Conservation (phyloP, 495 filamentous ascomycete genomes). For the Chaetomium tenue region DNA sequence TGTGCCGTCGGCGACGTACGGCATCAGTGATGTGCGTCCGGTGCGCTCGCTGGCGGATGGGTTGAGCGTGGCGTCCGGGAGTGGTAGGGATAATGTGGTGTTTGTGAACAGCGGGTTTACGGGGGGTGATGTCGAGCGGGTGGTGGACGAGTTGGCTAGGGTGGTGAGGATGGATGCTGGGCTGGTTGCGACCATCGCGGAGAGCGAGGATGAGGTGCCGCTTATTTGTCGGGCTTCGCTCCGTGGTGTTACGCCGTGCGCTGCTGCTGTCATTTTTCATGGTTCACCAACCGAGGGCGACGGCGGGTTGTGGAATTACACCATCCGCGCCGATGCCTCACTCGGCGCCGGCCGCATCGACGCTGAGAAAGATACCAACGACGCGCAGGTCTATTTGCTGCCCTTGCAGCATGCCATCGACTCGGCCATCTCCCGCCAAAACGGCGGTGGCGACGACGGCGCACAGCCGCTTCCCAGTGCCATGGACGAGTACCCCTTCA, state of each 20-base stretch:
- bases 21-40: conserved; percentile 57
- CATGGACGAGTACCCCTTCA: conserved; percentile 70
- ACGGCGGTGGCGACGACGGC: conserved; percentile 41
- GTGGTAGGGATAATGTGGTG: conserved; percentile 62
- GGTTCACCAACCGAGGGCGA: conserved; percentile 67
- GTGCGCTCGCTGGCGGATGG: conserved; percentile 61
- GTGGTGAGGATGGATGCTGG: conserved; percentile 49
- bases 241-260: conserved; percentile 69
- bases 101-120: conserved; percentile 73
- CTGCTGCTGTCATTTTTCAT: conserved; percentile 70
- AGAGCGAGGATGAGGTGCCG: conserved; percentile 54
- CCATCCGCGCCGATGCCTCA: conserved; percentile 66
- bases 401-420: conserved; percentile 79
- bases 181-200: conserved; percentile 54
- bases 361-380: conserved; percentile 58
- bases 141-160: conserved; percentile 62
- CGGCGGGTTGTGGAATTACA: conserved; percentile 78
- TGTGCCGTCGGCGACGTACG: conserved; percentile 62
- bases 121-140: conserved; percentile 67
- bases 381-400: conserved; percentile 68
- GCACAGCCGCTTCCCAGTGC: conserved; percentile 44
- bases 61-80: conserved; percentile 48
- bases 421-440: conserved; percentile 59
- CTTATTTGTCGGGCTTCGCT: conserved; percentile 63
- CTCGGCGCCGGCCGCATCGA: conserved; percentile 58